A percentile compares a stretch with the other conserved stretches of the same genome.
These are phyloP conservation scores for Chimonanthus praecox DNA, from an alignment of 164 flowering plant genomes.

Conservation along the genomic window DNA sequence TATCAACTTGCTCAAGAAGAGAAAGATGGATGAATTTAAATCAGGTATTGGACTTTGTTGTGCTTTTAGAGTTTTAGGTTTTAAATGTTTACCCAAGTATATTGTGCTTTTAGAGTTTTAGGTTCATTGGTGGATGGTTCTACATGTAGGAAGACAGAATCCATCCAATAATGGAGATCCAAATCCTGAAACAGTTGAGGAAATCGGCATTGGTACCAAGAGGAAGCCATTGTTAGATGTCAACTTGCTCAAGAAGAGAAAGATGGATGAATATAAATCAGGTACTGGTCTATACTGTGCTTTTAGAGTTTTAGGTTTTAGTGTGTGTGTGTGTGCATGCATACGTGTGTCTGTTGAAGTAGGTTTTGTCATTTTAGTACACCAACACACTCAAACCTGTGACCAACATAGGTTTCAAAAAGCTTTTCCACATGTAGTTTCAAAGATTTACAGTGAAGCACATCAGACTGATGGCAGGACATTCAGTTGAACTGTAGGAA, in stretches of 20 bases:
- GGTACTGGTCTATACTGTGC: conserved; percentile 10
- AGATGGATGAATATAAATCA: conserved; percentile 6
- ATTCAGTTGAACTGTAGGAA: too few relatives aligned
- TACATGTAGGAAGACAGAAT: neutral
- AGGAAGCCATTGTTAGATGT: neutral
- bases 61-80: neutral
- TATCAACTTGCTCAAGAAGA: conserved; percentile 9
- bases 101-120: neutral
- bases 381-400: too few relatives aligned
- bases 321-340: neutral
- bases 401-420: too few relatives aligned
- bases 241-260: conserved; percentile 8
- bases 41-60: conserved; percentile 11
- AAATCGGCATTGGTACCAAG: neutral
- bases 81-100: neutral
- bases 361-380: too few relatives aligned
- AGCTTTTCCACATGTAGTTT: neutral
- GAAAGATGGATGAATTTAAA: conserved; percentile 2
- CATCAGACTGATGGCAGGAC: too few relatives aligned
- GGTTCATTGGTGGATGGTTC: neutral
- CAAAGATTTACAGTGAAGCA: neutral
- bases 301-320: neutral
- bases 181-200: neutral
- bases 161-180: neutral
- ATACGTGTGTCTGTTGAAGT: too few relatives aligned